Evolutionary conservation across 2,329 filamentous ascomycete species (phyloP), one percentile per base, ranked within the genome.

Genomic region (Trichothecium sympodiale): DNA sequence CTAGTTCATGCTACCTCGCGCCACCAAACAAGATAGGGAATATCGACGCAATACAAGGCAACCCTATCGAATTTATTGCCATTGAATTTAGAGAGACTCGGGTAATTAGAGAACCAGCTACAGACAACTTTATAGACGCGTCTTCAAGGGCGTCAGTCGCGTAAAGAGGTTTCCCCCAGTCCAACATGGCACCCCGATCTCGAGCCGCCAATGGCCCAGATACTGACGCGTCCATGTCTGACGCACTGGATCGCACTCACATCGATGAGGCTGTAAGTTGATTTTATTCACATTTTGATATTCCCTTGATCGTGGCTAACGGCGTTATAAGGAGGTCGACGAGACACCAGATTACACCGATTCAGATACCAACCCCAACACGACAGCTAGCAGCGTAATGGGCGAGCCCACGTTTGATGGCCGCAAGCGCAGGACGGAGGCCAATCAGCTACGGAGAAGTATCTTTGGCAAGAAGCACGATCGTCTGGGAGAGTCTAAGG

Each of bases 391-490:
- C 64, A 95, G 88, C 57, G 77, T 94, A 47, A 78, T 72, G 37
- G 89, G 87, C 36, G 89, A 95, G 47, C 61, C 64, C 30, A 53
- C 68, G 29, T 62, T 64, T 32, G 89, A 96, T 64, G 87, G 86
- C 20, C 80, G 88, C 35, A 93, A 83, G 65, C 78, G 80, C 53
- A 78, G 89, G 48, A 81, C 85, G 38, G 87, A 95, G 54, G 88
- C 81, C 39, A 86, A 87, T 45, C 82, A 93, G 58, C 71, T 96
- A 52, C 82, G 91, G 38, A 84, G 93, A 56, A 94, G 80, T 57
- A 85, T 95, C 42, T 82, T 95, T 50, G 88, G 87, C 52, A 94
- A 85, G 69, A 95, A 98, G 58, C 91, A 95, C 53, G 86, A 94
- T 51, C 76, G 81, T 36, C 62, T 98, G 7, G 87, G 89, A 52